Evolutionary conservation across 495 filamentous ascomycete species (phyloP), one percentile per base, ranked within the genome.

Genomic region (Neurospora cerealis): DNA sequence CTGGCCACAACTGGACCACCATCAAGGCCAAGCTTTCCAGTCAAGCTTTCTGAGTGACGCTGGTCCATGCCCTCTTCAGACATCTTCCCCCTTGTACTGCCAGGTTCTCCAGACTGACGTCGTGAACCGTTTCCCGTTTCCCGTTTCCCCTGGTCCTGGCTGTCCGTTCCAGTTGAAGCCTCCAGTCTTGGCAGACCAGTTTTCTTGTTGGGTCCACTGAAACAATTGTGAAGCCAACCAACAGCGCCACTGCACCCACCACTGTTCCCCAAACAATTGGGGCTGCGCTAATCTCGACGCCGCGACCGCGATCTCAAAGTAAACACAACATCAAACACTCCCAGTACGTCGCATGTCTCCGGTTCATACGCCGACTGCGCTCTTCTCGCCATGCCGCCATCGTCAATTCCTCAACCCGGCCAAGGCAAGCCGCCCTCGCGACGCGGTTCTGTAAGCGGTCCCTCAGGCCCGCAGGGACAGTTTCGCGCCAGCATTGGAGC

Each of bases 401-500:
- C 80, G 5, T 77, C 76, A 48, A 81, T 79, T 10, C 80, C 80
- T 24, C 34, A 72, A 66, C 42, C 42, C 32, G 71, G 54, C 19
- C 71, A 66, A 17, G 54, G 54, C 72, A 81, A 73, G 77, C 76
- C 28, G 77, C 79, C 69, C 79, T 74, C 5, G 75, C 79, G 21
- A 19, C 71, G 71, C 32, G 80, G 77, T 41, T 77, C 75, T n/a
- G 71, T 77, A 70, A 74, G 77, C 44, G 74, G 76, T 13, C 46
- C 72, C 44, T 77, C 78, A 66, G 54, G 54, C 7, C 28, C 54
- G 54, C 54, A 66, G 54, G 54, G 78, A 21, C 73, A 77, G 13
- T 81, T 86, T 69, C 78, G 84, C 9, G 77, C 80, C 32, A 85
- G 80, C 72, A 76, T 78, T 42, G 81, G 79, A 66, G 54, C 54